A percentile compares a stretch with the other conserved stretches of the same genome.
Conservation (phyloP, 176 grass and related monocot species). For the Phyllostachys edulis region DNA sequence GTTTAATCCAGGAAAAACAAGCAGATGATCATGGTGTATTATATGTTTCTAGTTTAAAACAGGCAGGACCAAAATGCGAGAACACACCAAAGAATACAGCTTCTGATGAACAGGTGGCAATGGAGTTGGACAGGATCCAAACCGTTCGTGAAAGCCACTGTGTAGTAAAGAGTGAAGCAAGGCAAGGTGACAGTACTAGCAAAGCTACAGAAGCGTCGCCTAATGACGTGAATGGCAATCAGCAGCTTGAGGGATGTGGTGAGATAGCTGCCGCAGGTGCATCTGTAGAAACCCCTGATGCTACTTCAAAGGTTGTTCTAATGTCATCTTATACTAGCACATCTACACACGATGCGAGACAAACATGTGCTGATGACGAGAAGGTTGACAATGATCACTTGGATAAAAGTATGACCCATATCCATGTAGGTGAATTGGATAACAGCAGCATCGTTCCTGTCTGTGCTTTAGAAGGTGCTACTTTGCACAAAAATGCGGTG, state of each 20-base stretch:
- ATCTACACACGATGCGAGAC: conserved; percentile 31
- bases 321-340: conserved; percentile 32
- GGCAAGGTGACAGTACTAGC: conserved; percentile 8
- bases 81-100: conserved; percentile 22
- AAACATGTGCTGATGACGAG: conserved; percentile 31
- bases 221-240: conserved; percentile 22
- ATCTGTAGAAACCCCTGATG: conserved; percentile 28
- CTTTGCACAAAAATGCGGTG: conserved; percentile 2
- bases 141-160: conserved; percentile 4
- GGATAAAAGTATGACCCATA: conserved; percentile 12
- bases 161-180: conserved; percentile 21
- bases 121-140: conserved; percentile 39
- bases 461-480: conserved; percentile 28
- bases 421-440: conserved; percentile 33
- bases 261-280: conserved; percentile 38
- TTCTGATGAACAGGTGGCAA: conserved; percentile 42
- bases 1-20: conserved; percentile 9
- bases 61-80: conserved; percentile 24
- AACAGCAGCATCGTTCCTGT: conserved; percentile 9
- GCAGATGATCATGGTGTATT: conserved; percentile 33
- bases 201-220: conserved; percentile 34
- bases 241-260: conserved; percentile 20
- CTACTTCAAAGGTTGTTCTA: conserved; percentile 41
- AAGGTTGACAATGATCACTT: conserved; percentile 28
- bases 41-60: conserved; percentile 46